Conservation (phyloP, 2,329 filamentous ascomycete genomes). For the Colletotrichum tamarilloi region DNA sequence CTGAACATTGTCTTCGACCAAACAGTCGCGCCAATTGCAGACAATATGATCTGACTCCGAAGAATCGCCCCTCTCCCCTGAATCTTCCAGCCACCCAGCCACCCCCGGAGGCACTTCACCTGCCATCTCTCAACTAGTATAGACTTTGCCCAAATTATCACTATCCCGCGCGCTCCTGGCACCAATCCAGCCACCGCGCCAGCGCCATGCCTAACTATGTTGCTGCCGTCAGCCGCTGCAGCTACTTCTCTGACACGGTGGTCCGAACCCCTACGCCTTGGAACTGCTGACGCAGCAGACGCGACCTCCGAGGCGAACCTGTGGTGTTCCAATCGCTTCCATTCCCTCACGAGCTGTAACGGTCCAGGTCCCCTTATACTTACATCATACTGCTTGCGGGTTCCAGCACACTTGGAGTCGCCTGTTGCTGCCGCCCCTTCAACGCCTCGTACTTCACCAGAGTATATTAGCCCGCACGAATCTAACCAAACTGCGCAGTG, state of each 20-base stretch:
- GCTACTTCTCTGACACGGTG: conserved; percentile 28
- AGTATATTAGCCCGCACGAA: background rate
- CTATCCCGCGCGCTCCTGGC: conserved; percentile 29
- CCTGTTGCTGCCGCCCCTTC: background rate
- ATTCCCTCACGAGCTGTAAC: background rate
- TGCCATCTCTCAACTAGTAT: conserved; percentile 12
- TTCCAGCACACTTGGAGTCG: background rate
- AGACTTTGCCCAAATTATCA: conserved; percentile 13
- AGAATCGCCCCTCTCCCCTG: conserved; percentile 3
- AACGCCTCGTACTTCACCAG: background rate
- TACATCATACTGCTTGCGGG: background rate
- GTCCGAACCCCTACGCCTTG: conserved; percentile 20
- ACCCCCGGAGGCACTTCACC: conserved; percentile 5
- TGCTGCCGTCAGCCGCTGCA: conserved; percentile 33
- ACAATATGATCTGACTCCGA: conserved; percentile 2
- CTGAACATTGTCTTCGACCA: background rate
- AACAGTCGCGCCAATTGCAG: conserved; percentile 1
- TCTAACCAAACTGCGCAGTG: background rate
- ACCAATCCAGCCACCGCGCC: conserved; percentile 24
- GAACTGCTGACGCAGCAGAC: conserved; percentile 8
- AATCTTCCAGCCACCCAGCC: conserved; percentile 20
- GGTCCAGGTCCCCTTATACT: background rate
- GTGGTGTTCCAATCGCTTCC: background rate
- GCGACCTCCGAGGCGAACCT: conserved; percentile 3
- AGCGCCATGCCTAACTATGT: conserved; percentile 22